These are phyloP conservation scores for Pedinophyceae sp. DNA, from an alignment of 139 green algal genomes.

Conservation along the genomic window DNA sequence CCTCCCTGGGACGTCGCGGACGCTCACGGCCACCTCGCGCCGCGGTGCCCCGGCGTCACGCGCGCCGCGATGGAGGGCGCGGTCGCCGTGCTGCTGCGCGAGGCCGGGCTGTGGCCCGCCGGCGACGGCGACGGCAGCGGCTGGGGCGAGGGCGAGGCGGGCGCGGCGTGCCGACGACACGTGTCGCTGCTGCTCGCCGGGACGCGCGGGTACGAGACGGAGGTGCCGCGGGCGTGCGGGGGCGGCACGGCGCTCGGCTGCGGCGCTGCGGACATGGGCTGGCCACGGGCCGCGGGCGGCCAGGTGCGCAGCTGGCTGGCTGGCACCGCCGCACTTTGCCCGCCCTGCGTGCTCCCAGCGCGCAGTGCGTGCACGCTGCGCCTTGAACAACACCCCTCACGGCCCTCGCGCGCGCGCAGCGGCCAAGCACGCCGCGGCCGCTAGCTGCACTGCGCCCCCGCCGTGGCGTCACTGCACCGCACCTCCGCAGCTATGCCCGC, in stretches of 20 bases:
- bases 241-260: neutral
- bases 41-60: neutral
- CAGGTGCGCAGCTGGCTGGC: neutral
- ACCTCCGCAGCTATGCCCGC: too few species aligned
- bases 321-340: constrained; percentile 5
- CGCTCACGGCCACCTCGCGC: too few species aligned
- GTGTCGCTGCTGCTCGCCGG: constrained; percentile 31
- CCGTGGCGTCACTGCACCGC: too few species aligned
- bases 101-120: neutral
- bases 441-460: constrained; percentile 5
- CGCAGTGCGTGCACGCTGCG: neutral
- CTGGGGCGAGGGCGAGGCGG: constrained; percentile 21
- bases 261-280: neutral
- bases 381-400: too few species aligned
- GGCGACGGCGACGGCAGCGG: constrained; percentile 5
- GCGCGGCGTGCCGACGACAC: constrained; percentile 25
- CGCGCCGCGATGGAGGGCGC: constrained; percentile 4
- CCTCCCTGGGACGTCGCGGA: too few species aligned
- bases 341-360: neutral
- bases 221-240: neutral
- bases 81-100: constrained; percentile 1
- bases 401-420: too few species aligned
- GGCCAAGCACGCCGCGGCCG: too few species aligned
- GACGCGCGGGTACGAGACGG: constrained; percentile 39
- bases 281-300: neutral